phyloP scores from a whole-genome alignment of 495 filamentous ascomycete genomes.

The Pyrenopolyporus hunteri region DNA sequence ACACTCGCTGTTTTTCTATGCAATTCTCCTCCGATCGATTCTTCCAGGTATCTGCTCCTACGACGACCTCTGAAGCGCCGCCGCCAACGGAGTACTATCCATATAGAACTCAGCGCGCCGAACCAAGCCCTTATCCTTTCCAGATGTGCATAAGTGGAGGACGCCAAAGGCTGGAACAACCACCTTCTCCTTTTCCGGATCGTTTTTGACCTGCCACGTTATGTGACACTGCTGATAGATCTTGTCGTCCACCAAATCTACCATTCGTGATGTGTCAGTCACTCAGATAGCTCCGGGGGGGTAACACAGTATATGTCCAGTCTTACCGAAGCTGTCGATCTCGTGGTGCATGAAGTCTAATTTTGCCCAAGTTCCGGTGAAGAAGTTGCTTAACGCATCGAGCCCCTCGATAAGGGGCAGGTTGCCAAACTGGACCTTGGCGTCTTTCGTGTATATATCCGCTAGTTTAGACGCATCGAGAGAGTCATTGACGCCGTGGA shows the following conservation, averaged over 20 bases:
- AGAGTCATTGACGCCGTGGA: constrained; percentile 23
- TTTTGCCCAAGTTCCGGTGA: constrained; percentile 18
- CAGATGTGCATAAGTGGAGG: constrained; percentile 20
- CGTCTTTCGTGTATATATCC: constrained; percentile 21
- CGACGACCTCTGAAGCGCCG: constrained; percentile 26
- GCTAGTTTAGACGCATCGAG: constrained; percentile 19
- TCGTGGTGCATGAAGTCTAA: constrained; percentile 39
- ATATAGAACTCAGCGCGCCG: constrained; percentile 21
- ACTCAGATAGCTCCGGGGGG: background rate
- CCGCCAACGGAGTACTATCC: constrained; percentile 21
- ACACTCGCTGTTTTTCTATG: background rate
- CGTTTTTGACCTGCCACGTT: constrained; percentile 35
- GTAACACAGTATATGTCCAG: background rate
- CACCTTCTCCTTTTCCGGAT: constrained; percentile 37
- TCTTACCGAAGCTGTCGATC: constrained; percentile 29
- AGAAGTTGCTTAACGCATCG: constrained; percentile 23
- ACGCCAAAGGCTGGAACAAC: constrained; percentile 34
- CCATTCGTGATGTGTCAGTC: background rate
- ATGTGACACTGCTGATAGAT: constrained; percentile 38
- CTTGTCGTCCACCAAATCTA: constrained; percentile 31
- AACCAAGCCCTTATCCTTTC: constrained; percentile 13
- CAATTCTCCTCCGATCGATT: background rate
- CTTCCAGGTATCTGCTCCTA: background rate
- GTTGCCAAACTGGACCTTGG: constrained; percentile 32
- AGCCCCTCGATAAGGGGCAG: constrained; percentile 21